Percentiles rank a stretch among this genome's conserved stretches.
Conservation (phyloP, 2,329 filamentous ascomycete genomes). For the Exophiala sideris region DNA sequence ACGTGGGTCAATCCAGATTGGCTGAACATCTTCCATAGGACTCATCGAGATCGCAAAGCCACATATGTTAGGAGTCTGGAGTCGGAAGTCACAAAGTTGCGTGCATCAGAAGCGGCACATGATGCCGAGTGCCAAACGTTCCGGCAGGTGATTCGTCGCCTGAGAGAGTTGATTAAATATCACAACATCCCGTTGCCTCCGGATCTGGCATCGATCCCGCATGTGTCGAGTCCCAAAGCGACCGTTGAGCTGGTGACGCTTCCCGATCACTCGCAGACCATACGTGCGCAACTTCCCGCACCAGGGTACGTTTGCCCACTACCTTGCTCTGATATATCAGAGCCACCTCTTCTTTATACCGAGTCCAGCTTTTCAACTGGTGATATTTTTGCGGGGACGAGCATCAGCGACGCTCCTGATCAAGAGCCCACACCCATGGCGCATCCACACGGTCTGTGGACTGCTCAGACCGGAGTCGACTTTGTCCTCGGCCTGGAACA, state of each 20-base stretch:
- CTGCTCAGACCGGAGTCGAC: slow-evolving; percentile 32
- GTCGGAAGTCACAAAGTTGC: slow-evolving; percentile 29
- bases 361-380: slow-evolving; percentile 8
- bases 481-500: slow-evolving; percentile 34
- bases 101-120: slow-evolving; percentile 27
- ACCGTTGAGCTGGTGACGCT: slow-evolving; percentile 18
- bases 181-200: slow-evolving; percentile 19
- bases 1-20: slow-evolving; percentile 5
- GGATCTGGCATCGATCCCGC: slow-evolving; percentile 22
- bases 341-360: slow-evolving; percentile 2
- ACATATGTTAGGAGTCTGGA: slow-evolving; percentile 33
- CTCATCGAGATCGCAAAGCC: slow-evolving; percentile 34
- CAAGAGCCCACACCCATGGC: slow-evolving; percentile 9
- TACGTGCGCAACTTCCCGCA: slow-evolving; percentile 17
- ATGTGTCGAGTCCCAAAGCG: slow-evolving; percentile 12
- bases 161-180: slow-evolving; percentile 21
- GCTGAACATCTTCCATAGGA: slow-evolving; percentile 18
- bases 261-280: slow-evolving; percentile 13
- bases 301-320: not conserved
- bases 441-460: slow-evolving; percentile 31
- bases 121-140: slow-evolving; percentile 12
- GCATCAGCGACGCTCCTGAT: slow-evolving; percentile 8
- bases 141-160: slow-evolving; percentile 20
- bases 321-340: slow-evolving; percentile 1
- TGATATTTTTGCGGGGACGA: slow-evolving; percentile 6